phyloP scores from a whole-genome alignment of 2,329 filamentous ascomycete species.

The Apiospora kogelbergensis region DNA sequence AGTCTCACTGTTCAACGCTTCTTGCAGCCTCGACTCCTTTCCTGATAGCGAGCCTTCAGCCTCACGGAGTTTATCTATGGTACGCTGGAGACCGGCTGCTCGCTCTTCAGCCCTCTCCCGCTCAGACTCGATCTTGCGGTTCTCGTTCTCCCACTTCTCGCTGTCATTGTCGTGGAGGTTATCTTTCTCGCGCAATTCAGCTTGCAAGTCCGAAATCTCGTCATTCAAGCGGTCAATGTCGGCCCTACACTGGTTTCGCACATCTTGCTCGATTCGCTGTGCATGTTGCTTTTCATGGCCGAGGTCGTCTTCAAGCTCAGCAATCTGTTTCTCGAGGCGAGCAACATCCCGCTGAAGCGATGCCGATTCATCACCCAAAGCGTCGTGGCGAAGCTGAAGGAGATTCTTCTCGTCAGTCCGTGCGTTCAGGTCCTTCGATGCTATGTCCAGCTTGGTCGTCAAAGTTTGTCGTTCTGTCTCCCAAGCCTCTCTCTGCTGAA shows the following conservation, averaged over 20 bases:
- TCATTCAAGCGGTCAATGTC: conserved; percentile 51
- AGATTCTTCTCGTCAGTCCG: conserved; percentile 66
- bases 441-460: conserved; percentile 51
- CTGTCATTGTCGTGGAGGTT: conserved; percentile 69
- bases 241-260: conserved; percentile 52
- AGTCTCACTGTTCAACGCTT: conserved; percentile 68
- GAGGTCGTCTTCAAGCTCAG: conserved; percentile 48
- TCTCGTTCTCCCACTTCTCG: conserved; percentile 71
- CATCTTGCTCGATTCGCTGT: conserved; percentile 59
- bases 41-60: conserved; percentile 65
- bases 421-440: conserved; percentile 59
- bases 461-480: conserved; percentile 40
- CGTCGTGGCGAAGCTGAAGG: conserved; percentile 67
- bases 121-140: conserved; percentile 63
- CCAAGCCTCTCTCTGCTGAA: conserved; percentile 42
- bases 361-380: conserved; percentile 63
- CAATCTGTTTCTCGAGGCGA: conserved; percentile 45
- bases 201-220: conserved; percentile 62
- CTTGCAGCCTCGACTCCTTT: conserved; percentile 67
- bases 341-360: conserved; percentile 66
- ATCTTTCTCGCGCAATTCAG: conserved; percentile 67
- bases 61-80: conserved; percentile 69
- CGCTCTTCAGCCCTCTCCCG: conserved; percentile 67
- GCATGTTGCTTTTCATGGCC: conserved; percentile 57
- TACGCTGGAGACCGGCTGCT: conserved; percentile 65